phyloP scores from a whole-genome alignment of 495 filamentous ascomycete genomes.

The Platismatia glauca region DNA sequence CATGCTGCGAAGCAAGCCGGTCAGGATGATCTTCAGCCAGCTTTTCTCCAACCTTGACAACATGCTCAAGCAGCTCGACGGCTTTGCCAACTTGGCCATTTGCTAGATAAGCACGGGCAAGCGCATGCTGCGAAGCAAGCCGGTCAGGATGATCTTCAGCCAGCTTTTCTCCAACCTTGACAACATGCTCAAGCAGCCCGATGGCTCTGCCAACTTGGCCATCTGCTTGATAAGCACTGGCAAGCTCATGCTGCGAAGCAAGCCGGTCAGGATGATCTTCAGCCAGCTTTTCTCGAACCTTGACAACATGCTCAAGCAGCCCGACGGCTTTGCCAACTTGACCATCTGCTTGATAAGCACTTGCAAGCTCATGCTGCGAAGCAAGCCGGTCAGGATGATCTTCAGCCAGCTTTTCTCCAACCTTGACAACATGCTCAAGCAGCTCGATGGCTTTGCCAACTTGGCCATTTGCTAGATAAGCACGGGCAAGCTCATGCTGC shows the following conservation, averaged over 20 bases:
- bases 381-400: constrained; percentile 24
- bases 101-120: neutral
- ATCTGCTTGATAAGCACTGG: neutral
- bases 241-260: neutral
- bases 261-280: neutral
- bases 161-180: neutral
- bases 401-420: constrained; percentile 16
- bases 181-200: neutral
- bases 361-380: constrained; percentile 28
- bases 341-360: constrained; percentile 26
- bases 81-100: neutral
- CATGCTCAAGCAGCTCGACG: neutral
- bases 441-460: neutral
- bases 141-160: neutral
- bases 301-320: neutral
- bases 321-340: constrained; percentile 1
- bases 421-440: neutral
- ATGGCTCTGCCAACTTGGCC: neutral
- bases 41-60: neutral
- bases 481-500: constrained; percentile 27
- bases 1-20: neutral
- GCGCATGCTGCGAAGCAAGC: neutral
- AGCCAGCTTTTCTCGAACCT: neutral
- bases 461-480: constrained; percentile 27
- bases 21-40: neutral